Conservation (phyloP, 2,329 filamentous ascomycete species). For the Coleophoma crateriformis region DNA sequence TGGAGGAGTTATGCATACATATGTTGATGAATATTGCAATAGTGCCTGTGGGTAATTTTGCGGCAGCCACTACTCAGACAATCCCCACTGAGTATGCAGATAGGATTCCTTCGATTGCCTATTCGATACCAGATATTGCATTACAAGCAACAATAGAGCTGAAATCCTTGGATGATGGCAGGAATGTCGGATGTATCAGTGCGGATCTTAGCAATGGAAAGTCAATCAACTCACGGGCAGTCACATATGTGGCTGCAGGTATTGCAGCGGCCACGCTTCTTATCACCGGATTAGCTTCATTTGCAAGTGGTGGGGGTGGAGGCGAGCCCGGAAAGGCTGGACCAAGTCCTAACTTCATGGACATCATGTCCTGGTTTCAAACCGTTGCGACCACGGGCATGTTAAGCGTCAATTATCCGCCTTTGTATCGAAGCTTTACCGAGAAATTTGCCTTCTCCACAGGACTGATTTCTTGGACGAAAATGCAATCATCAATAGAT, state of each 20-base stretch:
- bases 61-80: conserved; percentile 61
- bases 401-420: conserved; percentile 80
- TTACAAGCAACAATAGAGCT: conserved; percentile 75
- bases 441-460: conserved; percentile 90
- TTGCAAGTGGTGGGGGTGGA: conserved; percentile 49
- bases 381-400: conserved; percentile 89
- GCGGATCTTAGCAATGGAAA: conserved; percentile 81
- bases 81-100: conserved; percentile 66
- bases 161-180: conserved; percentile 48
- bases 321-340: conserved; percentile 48
- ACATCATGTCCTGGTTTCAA: conserved; percentile 86
- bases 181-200: conserved; percentile 71
- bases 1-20: neutral
- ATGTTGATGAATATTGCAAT: conserved; percentile 14
- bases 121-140: conserved; percentile 80
- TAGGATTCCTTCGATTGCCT: conserved; percentile 79
- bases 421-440: conserved; percentile 78
- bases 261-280: conserved; percentile 76
- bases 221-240: conserved; percentile 63
- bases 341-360: conserved; percentile 73
- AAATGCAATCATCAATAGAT: conserved; percentile 74
- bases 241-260: conserved; percentile 75
- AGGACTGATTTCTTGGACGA: conserved; percentile 72
- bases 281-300: conserved; percentile 65
- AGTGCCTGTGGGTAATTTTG: conserved; percentile 69